Conservation (phyloP, 2,329 filamentous ascomycete genomes). For the Fusarium oxysporum region DNA sequence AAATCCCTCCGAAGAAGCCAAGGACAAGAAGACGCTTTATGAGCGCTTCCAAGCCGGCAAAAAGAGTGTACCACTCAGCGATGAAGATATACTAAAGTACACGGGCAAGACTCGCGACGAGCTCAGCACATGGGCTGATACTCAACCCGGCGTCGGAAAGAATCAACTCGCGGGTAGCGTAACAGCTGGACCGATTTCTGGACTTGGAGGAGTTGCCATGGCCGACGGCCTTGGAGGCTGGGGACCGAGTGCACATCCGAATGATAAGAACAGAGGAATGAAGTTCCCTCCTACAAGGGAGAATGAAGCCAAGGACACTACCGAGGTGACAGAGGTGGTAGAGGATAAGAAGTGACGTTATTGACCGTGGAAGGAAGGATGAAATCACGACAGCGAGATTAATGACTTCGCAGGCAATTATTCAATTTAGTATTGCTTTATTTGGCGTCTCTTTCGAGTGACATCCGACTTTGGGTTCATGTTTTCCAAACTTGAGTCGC, state of each 20-base stretch:
- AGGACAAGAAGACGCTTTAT: slow-evolving; percentile 48
- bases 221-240: slow-evolving; percentile 51
- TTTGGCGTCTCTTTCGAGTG: neutral
- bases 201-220: slow-evolving; percentile 47
- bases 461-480: neutral
- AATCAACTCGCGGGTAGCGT: slow-evolving; percentile 54
- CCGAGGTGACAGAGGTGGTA: neutral
- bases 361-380: neutral
- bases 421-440: neutral
- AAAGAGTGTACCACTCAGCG: slow-evolving; percentile 47
- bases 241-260: slow-evolving; percentile 47
- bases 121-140: slow-evolving; percentile 53
- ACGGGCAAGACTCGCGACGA: slow-evolving; percentile 54
- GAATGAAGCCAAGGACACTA: neutral
- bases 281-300: slow-evolving; percentile 50
- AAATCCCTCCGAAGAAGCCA: slow-evolving; percentile 2
- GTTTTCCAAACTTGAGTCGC: neutral
- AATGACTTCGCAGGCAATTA: neutral
- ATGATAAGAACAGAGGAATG: slow-evolving; percentile 47
- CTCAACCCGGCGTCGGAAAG: slow-evolving; percentile 53
- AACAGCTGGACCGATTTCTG: slow-evolving; percentile 45
- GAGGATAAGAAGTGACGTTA: slow-evolving; percentile 4
- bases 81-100: slow-evolving; percentile 56
- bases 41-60: slow-evolving; percentile 50
- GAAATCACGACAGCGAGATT: neutral